Base-by-base conservation (phyloP, 129 eudicot species). In the Smallanthus sonchifolius region DNA sequence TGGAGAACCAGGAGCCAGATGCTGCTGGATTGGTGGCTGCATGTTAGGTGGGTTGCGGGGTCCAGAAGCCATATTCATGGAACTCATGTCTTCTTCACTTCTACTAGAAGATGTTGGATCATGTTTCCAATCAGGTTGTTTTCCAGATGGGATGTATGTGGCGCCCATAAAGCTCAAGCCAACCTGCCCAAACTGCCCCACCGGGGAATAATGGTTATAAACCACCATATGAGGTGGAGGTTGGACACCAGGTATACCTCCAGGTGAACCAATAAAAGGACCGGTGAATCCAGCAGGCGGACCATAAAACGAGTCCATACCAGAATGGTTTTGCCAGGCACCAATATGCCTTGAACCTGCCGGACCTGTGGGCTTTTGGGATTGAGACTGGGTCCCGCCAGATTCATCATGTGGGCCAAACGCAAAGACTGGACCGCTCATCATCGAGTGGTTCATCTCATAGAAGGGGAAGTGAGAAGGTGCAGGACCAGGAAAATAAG, bases 131-230 rank as follows among this genome's bases (percentile, higher is more conserved):
- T 94, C 99, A 28, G 97, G 89, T 74, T 85, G 99, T 78, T 94
- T 94, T 16, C 96, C 90, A 37, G 97, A 88, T 7, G 97, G 97
- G 16, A 94, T 83, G 69, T 88, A 94, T 6, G 99, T 86, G 42
- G 97, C 52, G 24, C 99, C 99, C 97, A 94, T 94, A 75, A 88
- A 94, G 86, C 96, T 94, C 82, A 94, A 85, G 63, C 99, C 99
- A 8, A 94, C 97, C 85, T 90, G 99, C 52, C 99, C 97, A 51
- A 84, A 94, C 80, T 91, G 99, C 20, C 99, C 97, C 4, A 88
- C 96, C 1, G 96, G 97, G 20, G 98, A 89, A 73, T 88, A 94
- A 85, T 94, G 99, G 80, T 94, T 91, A 74, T 94, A 94, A 48
- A 94, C 91, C 39, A 91, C 91, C 99, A 94, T 94, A 73, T 91